Evolutionary conservation across 257 asterid species (phyloP).

Genomic region (Scutellaria barbata): DNA sequence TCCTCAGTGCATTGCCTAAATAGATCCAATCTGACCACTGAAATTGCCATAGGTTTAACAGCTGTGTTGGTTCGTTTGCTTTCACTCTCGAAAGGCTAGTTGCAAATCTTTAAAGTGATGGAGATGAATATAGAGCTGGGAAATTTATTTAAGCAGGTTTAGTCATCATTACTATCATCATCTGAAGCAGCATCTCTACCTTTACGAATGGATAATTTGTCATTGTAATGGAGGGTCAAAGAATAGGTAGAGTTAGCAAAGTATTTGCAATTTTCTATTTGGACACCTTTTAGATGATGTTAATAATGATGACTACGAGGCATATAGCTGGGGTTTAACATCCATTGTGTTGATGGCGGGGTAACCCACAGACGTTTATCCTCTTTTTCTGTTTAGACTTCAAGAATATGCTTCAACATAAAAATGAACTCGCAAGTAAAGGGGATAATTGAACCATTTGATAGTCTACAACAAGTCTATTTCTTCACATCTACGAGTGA

Average conservation of each 20-base stretch:
- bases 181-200: too few species aligned
- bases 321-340: constrained; percentile 1
- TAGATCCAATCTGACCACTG: neutral
- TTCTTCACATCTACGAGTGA: constrained; percentile 25
- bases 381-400: neutral
- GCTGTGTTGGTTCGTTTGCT: neutral
- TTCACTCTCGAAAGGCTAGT: neutral
- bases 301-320: constrained; percentile 9
- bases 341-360: neutral
- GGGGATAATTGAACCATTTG: constrained; percentile 19
- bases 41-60: constrained; percentile 9
- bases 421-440: constrained; percentile 32
- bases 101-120: neutral
- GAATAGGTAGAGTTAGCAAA: constrained; percentile 1
- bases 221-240: neutral
- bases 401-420: neutral
- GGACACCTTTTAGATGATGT: neutral
- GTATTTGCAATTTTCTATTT: constrained; percentile 1
- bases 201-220: neutral
- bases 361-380: too few species aligned
- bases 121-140: constrained; percentile 1
- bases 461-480: constrained; percentile 28
- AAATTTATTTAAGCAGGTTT: constrained; percentile 14
- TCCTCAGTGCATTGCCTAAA: neutral
- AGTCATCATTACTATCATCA: too few species aligned